Conservation (phyloP, 1,284 basidiomycete genomes). For the Cryptococcus neoformans region DNA sequence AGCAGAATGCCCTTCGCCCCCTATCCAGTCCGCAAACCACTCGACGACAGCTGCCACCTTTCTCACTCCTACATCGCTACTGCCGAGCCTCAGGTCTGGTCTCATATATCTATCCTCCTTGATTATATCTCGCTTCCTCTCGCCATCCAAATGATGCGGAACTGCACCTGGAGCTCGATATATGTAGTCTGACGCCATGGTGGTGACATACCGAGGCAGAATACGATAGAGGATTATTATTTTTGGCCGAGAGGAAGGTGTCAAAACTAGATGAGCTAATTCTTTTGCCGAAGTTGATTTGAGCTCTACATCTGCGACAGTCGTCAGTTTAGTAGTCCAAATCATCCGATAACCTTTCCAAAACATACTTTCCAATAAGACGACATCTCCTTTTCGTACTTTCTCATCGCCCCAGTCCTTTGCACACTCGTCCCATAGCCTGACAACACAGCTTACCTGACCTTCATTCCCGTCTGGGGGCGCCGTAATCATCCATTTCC, state of each 20-base stretch:
- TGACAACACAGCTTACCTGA: slow-evolving; percentile 27
- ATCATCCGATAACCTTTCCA: not conserved
- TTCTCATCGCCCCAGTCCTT: slow-evolving; percentile 27
- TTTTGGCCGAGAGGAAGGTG: slow-evolving; percentile 14
- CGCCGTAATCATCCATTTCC: slow-evolving; percentile 32
- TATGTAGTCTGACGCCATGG: slow-evolving; percentile 22
- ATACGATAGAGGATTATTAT: slow-evolving; percentile 37
- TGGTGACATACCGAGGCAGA: slow-evolving; percentile 23
- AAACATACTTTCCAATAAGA: slow-evolving; percentile 37
- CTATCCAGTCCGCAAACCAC: slow-evolving; percentile 42
- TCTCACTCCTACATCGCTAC: slow-evolving; percentile 36
- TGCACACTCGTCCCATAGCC: slow-evolving; percentile 36
- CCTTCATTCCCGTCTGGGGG: slow-evolving; percentile 8
- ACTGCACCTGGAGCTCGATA: slow-evolving; percentile 8
- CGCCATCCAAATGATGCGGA: not conserved
- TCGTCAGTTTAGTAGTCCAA: not conserved
- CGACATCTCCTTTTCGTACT: slow-evolving; percentile 37
- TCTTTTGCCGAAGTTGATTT: slow-evolving; percentile 18
- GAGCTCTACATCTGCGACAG: slow-evolving; percentile 29
- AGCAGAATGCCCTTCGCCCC: slow-evolving; percentile 18
- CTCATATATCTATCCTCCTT: slow-evolving; percentile 28
- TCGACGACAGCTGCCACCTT: slow-evolving; percentile 29
- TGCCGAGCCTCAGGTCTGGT: slow-evolving; percentile 36
- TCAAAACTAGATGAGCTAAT: slow-evolving; percentile 25
- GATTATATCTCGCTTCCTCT: slow-evolving; percentile 9